phyloP scores from a whole-genome alignment of 2,329 filamentous ascomycete genomes.

The Alternaria panax region DNA sequence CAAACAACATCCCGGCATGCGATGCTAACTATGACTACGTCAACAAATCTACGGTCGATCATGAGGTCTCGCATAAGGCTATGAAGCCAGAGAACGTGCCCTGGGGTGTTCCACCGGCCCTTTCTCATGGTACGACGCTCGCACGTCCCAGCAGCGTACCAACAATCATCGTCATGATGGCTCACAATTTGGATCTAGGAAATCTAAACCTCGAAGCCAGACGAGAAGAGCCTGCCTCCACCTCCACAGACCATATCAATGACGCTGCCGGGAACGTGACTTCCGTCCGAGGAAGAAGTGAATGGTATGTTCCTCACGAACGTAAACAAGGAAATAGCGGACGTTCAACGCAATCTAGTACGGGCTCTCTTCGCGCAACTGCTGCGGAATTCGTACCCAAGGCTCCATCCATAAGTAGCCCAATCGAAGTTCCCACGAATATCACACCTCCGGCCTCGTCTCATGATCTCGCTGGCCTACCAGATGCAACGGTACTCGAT shows the following conservation, averaged over 20 bases:
- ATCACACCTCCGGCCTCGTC: background rate
- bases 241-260: background rate
- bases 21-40: background rate
- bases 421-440: background rate
- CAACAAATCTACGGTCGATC: background rate
- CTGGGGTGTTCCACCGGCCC: background rate
- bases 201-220: background rate
- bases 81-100: background rate
- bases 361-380: slow-evolving; percentile 39
- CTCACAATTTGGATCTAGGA: slow-evolving; percentile 21
- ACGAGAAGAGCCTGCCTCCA: background rate
- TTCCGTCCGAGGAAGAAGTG: slow-evolving; percentile 17
- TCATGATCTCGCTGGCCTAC: slow-evolving; percentile 7
- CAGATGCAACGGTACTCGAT: slow-evolving; percentile 33
- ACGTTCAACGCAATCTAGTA: slow-evolving; percentile 24
- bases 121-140: slow-evolving; percentile 24
- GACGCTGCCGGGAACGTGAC: background rate
- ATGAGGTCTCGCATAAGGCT: background rate
- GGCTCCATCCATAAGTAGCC: background rate
- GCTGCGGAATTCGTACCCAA: slow-evolving; percentile 42
- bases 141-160: background rate
- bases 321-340: slow-evolving; percentile 17
- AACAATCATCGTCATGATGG: slow-evolving; percentile 15
- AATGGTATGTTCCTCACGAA: slow-evolving; percentile 9
- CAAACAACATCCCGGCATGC: background rate